Percentiles rank a stretch among this genome's conserved stretches.
These are phyloP conservation scores for Cladosporium sp. DNA, from an alignment of 2,329 filamentous ascomycete genomes.

Conservation along the genomic window DNA sequence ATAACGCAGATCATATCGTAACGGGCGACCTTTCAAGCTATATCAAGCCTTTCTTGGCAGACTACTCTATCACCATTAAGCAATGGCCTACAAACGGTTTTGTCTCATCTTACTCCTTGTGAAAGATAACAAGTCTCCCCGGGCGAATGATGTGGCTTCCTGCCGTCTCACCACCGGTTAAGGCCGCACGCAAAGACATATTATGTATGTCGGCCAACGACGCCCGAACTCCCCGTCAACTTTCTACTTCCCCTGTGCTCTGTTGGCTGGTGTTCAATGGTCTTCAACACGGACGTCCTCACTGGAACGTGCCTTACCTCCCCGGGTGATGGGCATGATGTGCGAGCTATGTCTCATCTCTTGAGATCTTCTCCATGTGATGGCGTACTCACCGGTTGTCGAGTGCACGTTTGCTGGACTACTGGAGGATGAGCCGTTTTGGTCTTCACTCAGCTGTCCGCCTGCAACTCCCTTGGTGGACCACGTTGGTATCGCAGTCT, in stretches of 20 bases:
- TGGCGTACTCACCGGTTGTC: conserved; percentile 5
- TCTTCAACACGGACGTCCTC: neutral
- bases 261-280: neutral
- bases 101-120: conserved; percentile 1
- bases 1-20: conserved; percentile 13
- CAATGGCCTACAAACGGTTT: neutral
- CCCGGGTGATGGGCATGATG: neutral
- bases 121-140: neutral
- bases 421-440: neutral
- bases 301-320: neutral
- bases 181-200: neutral
- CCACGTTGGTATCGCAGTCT: neutral
- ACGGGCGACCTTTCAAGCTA: conserved; percentile 7
- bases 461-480: neutral
- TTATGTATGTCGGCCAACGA: neutral
- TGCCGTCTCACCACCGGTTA: neutral
- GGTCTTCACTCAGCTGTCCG: neutral
- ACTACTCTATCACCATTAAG: conserved; percentile 13
- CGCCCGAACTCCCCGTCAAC: neutral
- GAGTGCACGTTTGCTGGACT: neutral
- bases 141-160: neutral
- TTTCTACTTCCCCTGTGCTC: neutral
- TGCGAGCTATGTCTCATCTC: neutral
- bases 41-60: conserved; percentile 16
- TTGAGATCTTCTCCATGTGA: neutral